Conservation (phyloP, 2,329 filamentous ascomycete species). For the Penicillium sp. region DNA sequence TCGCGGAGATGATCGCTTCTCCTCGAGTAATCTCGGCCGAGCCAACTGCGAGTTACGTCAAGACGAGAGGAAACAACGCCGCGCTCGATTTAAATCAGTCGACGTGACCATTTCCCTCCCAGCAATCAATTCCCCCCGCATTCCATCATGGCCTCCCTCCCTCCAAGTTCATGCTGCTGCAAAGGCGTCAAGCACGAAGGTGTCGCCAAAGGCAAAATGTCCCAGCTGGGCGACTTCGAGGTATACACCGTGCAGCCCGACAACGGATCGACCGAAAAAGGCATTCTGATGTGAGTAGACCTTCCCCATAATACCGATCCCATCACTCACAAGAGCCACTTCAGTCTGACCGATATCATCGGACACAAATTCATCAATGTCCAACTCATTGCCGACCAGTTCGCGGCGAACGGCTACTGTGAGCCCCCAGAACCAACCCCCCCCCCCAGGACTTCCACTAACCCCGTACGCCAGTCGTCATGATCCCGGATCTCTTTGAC, state of each 20-base stretch:
- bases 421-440: background rate
- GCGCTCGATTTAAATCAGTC: no score
- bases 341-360: slow-evolving; percentile 1
- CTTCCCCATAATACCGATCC: no score
- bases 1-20: no score
- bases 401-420: slow-evolving; percentile 2
- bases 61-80: no score
- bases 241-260: slow-evolving; percentile 2
- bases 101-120: no score
- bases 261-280: background rate
- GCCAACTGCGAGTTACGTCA: no score
- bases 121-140: no score
- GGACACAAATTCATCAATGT: background rate
- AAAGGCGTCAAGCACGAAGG: slow-evolving; percentile 5
- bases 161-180: background rate
- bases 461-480: background rate
- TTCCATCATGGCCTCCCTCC: slow-evolving; percentile 1
- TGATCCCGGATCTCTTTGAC: background rate
- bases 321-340: no score
- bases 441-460: background rate
- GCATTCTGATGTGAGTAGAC: background rate
- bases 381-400: slow-evolving; percentile 2
- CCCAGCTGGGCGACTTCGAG: background rate
- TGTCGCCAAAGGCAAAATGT: background rate
- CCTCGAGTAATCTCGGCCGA: no score